These are phyloP conservation scores for Cladosporium sp. DNA, from an alignment of 2,329 filamentous ascomycete species.

Conservation along the genomic window DNA sequence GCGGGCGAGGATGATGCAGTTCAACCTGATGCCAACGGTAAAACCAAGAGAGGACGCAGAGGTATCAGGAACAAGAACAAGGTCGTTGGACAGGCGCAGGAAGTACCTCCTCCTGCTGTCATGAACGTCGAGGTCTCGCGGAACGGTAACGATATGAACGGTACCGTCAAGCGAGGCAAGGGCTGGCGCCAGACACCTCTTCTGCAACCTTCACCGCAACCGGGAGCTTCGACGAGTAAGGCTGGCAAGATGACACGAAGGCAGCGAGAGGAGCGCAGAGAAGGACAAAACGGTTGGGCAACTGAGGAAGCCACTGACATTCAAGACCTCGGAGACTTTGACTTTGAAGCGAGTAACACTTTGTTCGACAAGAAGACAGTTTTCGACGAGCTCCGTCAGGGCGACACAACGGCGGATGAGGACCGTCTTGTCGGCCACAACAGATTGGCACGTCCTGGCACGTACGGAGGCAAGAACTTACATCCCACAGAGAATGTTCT, in stretches of 20 bases:
- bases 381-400: slow-evolving; percentile 87
- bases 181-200: slow-evolving; percentile 69
- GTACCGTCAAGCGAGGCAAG: slow-evolving; percentile 52
- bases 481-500: slow-evolving; percentile 92
- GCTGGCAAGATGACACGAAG: slow-evolving; percentile 45
- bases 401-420: slow-evolving; percentile 85
- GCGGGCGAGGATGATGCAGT: slow-evolving; percentile 12
- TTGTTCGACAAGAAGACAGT: slow-evolving; percentile 93
- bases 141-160: slow-evolving; percentile 41
- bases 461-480: slow-evolving; percentile 74
- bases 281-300: slow-evolving; percentile 77
- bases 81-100: slow-evolving; percentile 17
- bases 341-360: slow-evolving; percentile 84
- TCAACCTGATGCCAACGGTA: slow-evolving; percentile 38
- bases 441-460: slow-evolving; percentile 56
- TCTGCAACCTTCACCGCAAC: slow-evolving; percentile 59
- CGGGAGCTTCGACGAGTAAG: slow-evolving; percentile 41
- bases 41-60: slow-evolving; percentile 50
- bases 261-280: slow-evolving; percentile 51
- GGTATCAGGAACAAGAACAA: slow-evolving; percentile 32
- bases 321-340: slow-evolving; percentile 90
- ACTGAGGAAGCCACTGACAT: slow-evolving; percentile 95
- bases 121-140: slow-evolving; percentile 39
- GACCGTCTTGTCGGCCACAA: slow-evolving; percentile 91
- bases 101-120: slow-evolving; percentile 30